Evolutionary conservation across 129 eudicot genomes (phyloP).

Genomic region (Artemisia tridentata): DNA sequence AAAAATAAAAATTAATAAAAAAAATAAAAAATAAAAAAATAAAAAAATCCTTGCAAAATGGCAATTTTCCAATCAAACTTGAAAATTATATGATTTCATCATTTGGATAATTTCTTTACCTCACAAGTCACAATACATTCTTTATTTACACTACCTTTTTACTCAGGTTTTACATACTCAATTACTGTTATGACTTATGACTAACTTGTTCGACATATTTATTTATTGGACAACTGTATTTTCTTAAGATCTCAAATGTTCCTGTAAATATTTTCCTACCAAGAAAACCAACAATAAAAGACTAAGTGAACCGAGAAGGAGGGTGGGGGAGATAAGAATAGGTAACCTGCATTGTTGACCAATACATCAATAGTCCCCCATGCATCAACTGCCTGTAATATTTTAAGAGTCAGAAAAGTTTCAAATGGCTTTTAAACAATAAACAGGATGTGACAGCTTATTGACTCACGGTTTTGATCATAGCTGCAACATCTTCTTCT

Average conservation of each 20-base stretch:
- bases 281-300: neutral
- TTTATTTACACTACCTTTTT: no score
- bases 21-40: neutral
- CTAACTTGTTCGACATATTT: neutral
- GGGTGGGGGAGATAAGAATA: neutral
- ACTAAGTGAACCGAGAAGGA: neutral
- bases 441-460: constrained; percentile 20
- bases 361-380: constrained; percentile 96
- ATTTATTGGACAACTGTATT: neutral
- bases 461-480: constrained; percentile 87
- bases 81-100: constrained; percentile 1
- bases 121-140: neutral
- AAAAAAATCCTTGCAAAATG: neutral
- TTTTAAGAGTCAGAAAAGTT: constrained; percentile 11
- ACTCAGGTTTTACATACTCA: constrained; percentile 7
- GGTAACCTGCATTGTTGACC: constrained; percentile 92
- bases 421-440: neutral
- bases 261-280: constrained; percentile 3
- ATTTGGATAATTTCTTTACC: neutral
- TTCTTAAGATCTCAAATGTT: neutral
- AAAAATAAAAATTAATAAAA: no score
- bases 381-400: constrained; percentile 85
- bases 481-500: constrained; percentile 88
- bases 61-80: neutral
- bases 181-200: constrained; percentile 22